Evolutionary conservation across 2,329 filamentous ascomycete species (phyloP).

Genomic region (Fusarium continuum): DNA sequence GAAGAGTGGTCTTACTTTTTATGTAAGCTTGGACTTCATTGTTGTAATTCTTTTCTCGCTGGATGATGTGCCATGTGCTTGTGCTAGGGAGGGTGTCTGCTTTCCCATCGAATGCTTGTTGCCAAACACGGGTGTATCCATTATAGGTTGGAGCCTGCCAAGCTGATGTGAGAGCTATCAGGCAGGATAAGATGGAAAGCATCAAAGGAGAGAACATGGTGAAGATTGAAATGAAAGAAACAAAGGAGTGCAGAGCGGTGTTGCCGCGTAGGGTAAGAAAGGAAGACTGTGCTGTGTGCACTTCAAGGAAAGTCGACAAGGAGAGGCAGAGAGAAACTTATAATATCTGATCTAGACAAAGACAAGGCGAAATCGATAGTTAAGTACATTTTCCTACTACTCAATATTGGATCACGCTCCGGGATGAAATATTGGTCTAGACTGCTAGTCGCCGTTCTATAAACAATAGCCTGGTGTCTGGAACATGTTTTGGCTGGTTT

Average conservation of each 20-base stretch:
- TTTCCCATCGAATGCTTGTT: constrained; percentile 54
- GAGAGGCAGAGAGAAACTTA: neutral
- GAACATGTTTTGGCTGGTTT: constrained; percentile 13
- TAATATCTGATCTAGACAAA: no score
- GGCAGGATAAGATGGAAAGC: constrained; percentile 43
- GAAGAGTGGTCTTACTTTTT: constrained; percentile 56
- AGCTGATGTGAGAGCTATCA: constrained; percentile 49
- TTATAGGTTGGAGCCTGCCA: constrained; percentile 51
- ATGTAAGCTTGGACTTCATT: constrained; percentile 62
- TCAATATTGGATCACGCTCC: neutral
- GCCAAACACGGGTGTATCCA: constrained; percentile 54
- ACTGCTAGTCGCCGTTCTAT: constrained; percentile 1
- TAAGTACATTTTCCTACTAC: constrained; percentile 6
- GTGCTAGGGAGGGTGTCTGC: constrained; percentile 48
- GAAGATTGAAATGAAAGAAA: neutral
- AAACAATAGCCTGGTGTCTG: constrained; percentile 10
- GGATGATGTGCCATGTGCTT: constrained; percentile 54
- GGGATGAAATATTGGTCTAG: constrained; percentile 9
- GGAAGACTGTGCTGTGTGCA: neutral
- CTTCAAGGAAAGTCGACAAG: constrained; percentile 1
- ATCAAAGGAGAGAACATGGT: constrained; percentile 39
- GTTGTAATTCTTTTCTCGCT: constrained; percentile 57
- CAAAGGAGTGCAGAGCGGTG: constrained; percentile 11
- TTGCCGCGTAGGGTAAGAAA: neutral
- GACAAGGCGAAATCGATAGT: rapidly evolving